These are phyloP conservation scores for Toxoplasma gondii DNA, from an alignment of 169 alveolate species.

Conservation along the genomic window DNA sequence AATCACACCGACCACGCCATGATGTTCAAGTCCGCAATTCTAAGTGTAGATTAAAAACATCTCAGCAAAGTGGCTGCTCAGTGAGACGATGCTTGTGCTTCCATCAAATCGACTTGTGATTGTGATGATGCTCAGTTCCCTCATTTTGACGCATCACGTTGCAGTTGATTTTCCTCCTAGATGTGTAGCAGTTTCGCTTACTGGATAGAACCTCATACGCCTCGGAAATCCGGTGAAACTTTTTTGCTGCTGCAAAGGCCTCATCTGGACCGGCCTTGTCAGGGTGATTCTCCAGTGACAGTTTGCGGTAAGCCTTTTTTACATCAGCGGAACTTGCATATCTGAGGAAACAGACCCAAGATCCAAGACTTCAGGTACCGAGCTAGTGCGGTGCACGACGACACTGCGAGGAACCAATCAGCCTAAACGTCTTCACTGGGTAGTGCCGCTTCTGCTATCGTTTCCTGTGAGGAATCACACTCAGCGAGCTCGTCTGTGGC, in stretches of 20 bases:
- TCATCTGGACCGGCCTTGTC: background rate
- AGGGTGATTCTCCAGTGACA: conserved; percentile 51
- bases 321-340: conserved; percentile 25
- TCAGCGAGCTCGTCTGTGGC: too few species aligned
- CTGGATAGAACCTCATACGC: conserved; percentile 51
- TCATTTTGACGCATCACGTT: too few species aligned
- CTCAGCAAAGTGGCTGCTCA: too few species aligned
- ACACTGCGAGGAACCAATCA: too few species aligned
- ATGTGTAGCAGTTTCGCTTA: background rate
- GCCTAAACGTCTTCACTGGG: too few species aligned
- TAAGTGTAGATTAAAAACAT: background rate
- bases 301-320: conserved; percentile 42
- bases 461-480: too few species aligned
- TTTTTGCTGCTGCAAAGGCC: background rate
- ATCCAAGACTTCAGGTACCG: background rate
- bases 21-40: background rate
- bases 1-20: background rate
- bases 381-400: too few species aligned
- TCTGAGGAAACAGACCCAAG: background rate
- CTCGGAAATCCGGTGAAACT: background rate
- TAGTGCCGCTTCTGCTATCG: too few species aligned
- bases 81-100: too few species aligned
- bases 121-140: too few species aligned
- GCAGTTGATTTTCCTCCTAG: too few species aligned
- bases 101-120: too few species aligned